Evolutionary conservation across 2,329 filamentous ascomycete species (phyloP).

Genomic region (Cytospora piceae): DNA sequence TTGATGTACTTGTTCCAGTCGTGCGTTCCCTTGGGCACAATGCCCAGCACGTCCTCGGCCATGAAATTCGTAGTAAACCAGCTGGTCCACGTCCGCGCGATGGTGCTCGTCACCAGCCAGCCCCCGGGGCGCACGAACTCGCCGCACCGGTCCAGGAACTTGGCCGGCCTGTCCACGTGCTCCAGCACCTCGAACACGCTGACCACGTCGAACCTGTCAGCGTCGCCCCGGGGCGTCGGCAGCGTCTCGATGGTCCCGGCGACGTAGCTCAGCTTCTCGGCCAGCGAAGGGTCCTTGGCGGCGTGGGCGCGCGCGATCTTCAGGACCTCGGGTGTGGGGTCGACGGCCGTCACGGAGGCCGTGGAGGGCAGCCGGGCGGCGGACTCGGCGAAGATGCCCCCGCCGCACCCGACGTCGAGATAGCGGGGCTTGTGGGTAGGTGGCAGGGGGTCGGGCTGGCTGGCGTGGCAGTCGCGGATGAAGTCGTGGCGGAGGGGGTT

Average conservation of each 20-base stretch:
- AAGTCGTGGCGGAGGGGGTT: conserved; percentile 96
- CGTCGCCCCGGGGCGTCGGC: conserved; percentile 42
- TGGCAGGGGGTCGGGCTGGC: conserved; percentile 48
- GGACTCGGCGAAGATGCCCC: conserved; percentile 93
- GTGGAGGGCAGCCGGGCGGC: conserved; percentile 71
- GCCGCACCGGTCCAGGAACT: conserved; percentile 73
- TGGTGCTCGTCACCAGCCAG: conserved; percentile 91
- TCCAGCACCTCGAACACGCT: conserved; percentile 94
- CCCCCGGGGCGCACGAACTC: conserved; percentile 85
- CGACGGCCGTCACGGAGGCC: conserved; percentile 71
- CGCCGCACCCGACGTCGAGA: conserved; percentile 93
- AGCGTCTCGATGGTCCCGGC: conserved; percentile 79
- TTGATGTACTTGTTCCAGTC: conserved; percentile 98
- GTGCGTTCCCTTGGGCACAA: conserved; percentile 92
- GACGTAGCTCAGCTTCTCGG: conserved; percentile 68
- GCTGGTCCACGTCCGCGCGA: conserved; percentile 84
- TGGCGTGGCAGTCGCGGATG: conserved; percentile 72
- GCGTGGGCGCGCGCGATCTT: conserved; percentile 77
- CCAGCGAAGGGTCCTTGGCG: conserved; percentile 71
- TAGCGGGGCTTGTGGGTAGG: conserved; percentile 60
- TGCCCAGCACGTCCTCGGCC: conserved; percentile 83
- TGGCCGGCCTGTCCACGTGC: conserved; percentile 77
- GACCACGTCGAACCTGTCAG: conserved; percentile 73
- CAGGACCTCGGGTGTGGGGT: conserved; percentile 75
- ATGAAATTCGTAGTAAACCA: conserved; percentile 93